Evolutionary conservation across 2,329 filamentous ascomycete genomes (phyloP), one percentile per base, ranked within the genome.

Genomic region (Aspergillus udagawae): DNA sequence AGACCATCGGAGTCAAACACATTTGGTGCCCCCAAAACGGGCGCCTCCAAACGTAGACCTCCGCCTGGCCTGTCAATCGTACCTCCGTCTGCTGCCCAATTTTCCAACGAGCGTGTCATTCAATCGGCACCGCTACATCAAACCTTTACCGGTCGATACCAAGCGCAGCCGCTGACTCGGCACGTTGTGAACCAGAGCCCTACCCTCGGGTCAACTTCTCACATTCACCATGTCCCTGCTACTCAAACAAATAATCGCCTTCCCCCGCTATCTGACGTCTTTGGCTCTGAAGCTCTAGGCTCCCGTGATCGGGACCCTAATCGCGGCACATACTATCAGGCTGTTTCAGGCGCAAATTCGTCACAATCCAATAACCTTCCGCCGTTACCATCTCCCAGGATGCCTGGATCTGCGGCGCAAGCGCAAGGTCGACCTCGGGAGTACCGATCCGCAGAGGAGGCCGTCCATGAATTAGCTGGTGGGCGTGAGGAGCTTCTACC

Each of bases 121-220:
- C 94, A 99, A 76, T 99, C 94, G 3, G 94, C 94, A 7, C 94
- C 94, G 17, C 83, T 99, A 25, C 88, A 95, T 67, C 93, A 97
- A 72, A 95, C 91, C 41, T 99, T 99, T 72, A 97, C 94, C 7
- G 92, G 93, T 59, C 86, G 94, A 59, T 87, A 95, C 70, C 86
- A 92, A 67, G 84, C 88, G 4, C 87, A 88, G 63, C 89, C 90
- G 0, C 77, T 90, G 57, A 90, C 89, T 48, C 85, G 91, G 52
- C 91, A 94, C 72, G 80, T 92, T 54, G 83, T 86, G 66, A 92
- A 93, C 70, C 90, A 92, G 61, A 88, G 90, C 7, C 92, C 91
- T 9, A 91, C 89, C 60, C 82, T 96, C 53, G 88, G 89, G 21
- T 91, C 87, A 69, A 92, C 88, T 1, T 93, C 90, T 23, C 92